These are phyloP conservation scores for Hygrophoropsis aurantiaca DNA, from an alignment of 768 basidiomycete species.

Conservation along the genomic window DNA sequence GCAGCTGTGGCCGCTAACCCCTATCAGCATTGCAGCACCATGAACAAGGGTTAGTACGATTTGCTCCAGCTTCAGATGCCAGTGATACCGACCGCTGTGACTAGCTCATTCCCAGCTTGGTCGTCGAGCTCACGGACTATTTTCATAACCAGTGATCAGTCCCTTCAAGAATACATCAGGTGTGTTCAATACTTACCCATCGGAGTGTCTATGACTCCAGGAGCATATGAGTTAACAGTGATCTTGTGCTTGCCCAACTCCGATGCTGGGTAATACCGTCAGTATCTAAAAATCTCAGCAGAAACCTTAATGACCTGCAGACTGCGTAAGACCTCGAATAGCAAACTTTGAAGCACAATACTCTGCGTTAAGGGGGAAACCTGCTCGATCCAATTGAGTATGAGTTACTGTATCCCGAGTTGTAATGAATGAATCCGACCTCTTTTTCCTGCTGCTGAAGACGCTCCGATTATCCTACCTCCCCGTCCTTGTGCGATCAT, in stretches of 20 bases:
- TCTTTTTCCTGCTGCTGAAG: constrained; percentile 11
- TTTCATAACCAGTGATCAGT: no score
- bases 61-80: no score
- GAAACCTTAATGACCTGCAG: constrained; percentile 13
- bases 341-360: constrained; percentile 14
- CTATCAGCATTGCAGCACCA: no score
- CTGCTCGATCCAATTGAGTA: neutral
- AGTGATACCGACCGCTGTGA: no score
- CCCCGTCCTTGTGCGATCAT: constrained; percentile 57
- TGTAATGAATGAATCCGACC: neutral
- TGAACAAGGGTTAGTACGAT: no score
- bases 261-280: constrained; percentile 11
- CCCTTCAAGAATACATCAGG: no score
- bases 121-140: no score
- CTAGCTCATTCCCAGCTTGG: no score
- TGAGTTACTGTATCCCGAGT: neutral
- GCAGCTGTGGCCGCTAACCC: neutral
- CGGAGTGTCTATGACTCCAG: constrained; percentile 23
- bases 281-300: neutral
- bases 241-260: constrained; percentile 26
- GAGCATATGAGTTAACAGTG: constrained; percentile 30
- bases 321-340: constrained; percentile 7
- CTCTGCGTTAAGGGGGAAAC: constrained; percentile 1
- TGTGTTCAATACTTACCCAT: constrained; percentile 13
- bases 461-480: constrained; percentile 53